Conservation (phyloP, 352 stramenopile genomes). For the Globisporangium perplexum region DNA sequence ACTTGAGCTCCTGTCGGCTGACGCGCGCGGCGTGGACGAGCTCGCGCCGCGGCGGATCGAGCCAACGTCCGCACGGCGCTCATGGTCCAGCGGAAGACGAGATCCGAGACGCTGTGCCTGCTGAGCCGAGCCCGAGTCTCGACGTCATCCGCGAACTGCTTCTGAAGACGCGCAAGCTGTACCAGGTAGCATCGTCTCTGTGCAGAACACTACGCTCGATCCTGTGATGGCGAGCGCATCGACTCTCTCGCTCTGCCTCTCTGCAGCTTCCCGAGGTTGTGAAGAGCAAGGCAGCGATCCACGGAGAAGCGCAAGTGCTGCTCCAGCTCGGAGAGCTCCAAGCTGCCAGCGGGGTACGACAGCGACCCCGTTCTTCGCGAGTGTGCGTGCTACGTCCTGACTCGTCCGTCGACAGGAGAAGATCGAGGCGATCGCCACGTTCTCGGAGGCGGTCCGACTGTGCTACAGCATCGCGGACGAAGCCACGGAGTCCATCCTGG, state of each 20-base stretch:
- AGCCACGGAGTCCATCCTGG: slow-evolving; percentile 34
- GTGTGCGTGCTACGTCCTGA: background rate
- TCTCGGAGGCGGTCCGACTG: slow-evolving; percentile 35
- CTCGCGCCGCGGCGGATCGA: slow-evolving; percentile 4
- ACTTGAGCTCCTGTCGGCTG: slow-evolving; percentile 23
- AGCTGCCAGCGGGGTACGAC: slow-evolving; percentile 20
- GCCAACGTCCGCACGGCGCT: background rate
- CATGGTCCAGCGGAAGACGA: background rate
- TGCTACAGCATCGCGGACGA: slow-evolving; percentile 43
- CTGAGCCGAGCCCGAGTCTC: background rate
- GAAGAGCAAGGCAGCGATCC: slow-evolving; percentile 19
- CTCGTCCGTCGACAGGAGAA: slow-evolving; percentile 17
- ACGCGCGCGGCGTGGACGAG: slow-evolving; percentile 24
- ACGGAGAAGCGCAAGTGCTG: slow-evolving; percentile 42
- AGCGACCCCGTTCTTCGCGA: background rate
- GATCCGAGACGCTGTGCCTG: background rate
- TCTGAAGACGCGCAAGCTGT: slow-evolving; percentile 23
- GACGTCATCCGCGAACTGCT: slow-evolving; percentile 6
- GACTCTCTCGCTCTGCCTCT: background rate
- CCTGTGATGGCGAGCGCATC: too few relatives aligned
- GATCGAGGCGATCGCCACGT: slow-evolving; percentile 22
- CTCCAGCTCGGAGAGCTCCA: slow-evolving; percentile 40
- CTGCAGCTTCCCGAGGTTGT: slow-evolving; percentile 23
- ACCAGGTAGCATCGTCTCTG: slow-evolving; percentile 19
- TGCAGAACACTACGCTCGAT: background rate